Percentiles rank a stretch among this genome's conserved stretches.
Evolutionary conservation across 352 stramenopile genomes (phyloP).

Genomic region (Elongisporangium senticosum): DNA sequence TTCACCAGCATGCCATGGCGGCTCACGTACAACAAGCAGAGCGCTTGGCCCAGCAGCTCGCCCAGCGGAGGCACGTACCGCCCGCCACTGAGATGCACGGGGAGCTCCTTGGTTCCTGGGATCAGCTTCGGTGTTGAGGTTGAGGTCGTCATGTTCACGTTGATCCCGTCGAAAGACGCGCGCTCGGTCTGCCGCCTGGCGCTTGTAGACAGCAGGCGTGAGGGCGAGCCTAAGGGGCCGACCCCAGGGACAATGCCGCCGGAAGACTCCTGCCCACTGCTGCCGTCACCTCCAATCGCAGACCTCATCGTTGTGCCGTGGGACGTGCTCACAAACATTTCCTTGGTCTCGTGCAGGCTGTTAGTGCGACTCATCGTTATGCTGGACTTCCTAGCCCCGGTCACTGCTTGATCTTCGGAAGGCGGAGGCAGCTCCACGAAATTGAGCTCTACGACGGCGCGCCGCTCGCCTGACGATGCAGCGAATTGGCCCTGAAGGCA

Average conservation of each 20-base stretch:
- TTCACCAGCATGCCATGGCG: conserved; percentile 85
- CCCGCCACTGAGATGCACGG: conserved; percentile 58
- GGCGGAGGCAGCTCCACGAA: background rate
- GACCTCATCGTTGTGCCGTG: conserved; percentile 1
- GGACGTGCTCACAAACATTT: conserved; percentile 41
- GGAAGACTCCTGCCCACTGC: background rate
- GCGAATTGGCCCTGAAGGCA: background rate
- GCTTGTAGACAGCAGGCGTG: background rate
- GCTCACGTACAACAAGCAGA: conserved; percentile 86
- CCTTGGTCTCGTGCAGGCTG: conserved; percentile 51
- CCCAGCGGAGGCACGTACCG: conserved; percentile 46
- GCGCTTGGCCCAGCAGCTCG: conserved; percentile 63
- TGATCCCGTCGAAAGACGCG: background rate
- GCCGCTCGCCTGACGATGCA: background rate
- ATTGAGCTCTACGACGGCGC: background rate
- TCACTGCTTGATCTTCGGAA: background rate
- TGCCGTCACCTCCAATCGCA: background rate
- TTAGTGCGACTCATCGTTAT: conserved; percentile 14
- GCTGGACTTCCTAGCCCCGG: background rate
- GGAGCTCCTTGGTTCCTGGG: background rate
- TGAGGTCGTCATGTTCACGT: background rate
- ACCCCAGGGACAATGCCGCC: background rate
- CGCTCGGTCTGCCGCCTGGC: background rate
- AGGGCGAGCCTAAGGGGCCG: background rate
- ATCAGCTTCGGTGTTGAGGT: background rate